Conservation (phyloP, 306 rosid species). For the Mucuna pruriens region DNA sequence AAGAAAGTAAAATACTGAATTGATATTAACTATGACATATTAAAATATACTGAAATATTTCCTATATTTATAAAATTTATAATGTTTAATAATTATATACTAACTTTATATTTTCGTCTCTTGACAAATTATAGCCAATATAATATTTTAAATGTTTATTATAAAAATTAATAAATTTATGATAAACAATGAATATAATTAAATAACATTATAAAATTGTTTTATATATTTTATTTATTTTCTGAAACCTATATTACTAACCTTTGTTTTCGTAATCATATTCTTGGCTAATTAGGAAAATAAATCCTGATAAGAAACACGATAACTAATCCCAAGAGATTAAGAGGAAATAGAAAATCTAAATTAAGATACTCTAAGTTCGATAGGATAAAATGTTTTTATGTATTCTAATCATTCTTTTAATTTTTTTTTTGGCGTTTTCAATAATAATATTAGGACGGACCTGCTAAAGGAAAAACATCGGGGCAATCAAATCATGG, state of each 20-base stretch:
- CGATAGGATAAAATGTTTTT: neutral
- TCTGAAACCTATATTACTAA: too few relatives aligned
- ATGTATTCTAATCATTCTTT: neutral
- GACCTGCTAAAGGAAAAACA: conserved; percentile 48
- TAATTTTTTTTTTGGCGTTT: neutral
- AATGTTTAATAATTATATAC: too few relatives aligned
- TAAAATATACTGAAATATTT: neutral
- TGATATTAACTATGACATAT: neutral
- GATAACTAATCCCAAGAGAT: neutral
- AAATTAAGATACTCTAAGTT: too few relatives aligned
- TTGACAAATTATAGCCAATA: too few relatives aligned
- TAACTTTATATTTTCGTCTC: too few relatives aligned
- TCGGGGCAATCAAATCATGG: conserved; percentile 53
- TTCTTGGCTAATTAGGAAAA: neutral
- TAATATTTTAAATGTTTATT: too few relatives aligned
- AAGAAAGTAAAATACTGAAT: neutral
- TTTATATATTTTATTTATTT: too few relatives aligned
- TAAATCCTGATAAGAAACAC: neutral
- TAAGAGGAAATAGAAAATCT: neutral
- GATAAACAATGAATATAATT: too few relatives aligned
- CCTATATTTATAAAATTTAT: neutral
- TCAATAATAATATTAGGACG: conserved; percentile 46
- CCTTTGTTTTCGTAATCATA: neutral
- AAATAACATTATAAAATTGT: too few relatives aligned
- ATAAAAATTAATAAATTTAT: too few relatives aligned